A percentile compares a stretch with the other conserved stretches of the same genome.
phyloP scores from a whole-genome alignment of 2,329 filamentous ascomycete species.

The Coleophoma eucalyptorum region DNA sequence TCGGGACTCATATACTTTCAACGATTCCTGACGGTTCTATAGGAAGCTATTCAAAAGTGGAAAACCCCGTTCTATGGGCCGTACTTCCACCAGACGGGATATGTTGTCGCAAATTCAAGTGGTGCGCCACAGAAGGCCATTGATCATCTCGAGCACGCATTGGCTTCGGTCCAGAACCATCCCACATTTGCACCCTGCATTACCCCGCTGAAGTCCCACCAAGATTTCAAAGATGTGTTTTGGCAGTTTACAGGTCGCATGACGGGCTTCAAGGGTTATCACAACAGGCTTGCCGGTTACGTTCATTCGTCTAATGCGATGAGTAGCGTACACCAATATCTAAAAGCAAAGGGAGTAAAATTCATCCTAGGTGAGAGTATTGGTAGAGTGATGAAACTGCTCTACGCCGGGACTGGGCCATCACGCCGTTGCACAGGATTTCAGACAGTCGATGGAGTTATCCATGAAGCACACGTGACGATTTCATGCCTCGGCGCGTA shows the following conservation, averaged over 20 bases:
- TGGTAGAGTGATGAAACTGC: conserved; percentile 30
- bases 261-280: conserved; percentile 43
- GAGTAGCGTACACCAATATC: conserved; percentile 32
- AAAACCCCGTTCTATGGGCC: conserved; percentile 40
- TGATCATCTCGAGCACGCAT: conserved; percentile 31
- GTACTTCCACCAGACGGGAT: conserved; percentile 43
- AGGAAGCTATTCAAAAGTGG: conserved; percentile 43
- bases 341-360: conserved; percentile 24
- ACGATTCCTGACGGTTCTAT: background rate
- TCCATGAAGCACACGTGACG: conserved; percentile 31
- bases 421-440: background rate
- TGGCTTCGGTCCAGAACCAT: conserved; percentile 29
- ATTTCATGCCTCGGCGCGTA: conserved; percentile 42
- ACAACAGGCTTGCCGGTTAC: conserved; percentile 42
- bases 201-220: conserved; percentile 24
- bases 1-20: background rate
- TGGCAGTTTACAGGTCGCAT: conserved; percentile 41
- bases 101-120: conserved; percentile 38
- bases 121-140: conserved; percentile 36
- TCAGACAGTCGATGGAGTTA: background rate
- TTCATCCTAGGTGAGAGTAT: conserved; percentile 28
- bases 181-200: conserved; percentile 24
- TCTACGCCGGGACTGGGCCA: conserved; percentile 31
- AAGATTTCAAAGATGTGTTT: conserved; percentile 30
- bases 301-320: conserved; percentile 41